Conservation (phyloP, 192 early-diverging fungal species). For the Linnemannia elongata region DNA sequence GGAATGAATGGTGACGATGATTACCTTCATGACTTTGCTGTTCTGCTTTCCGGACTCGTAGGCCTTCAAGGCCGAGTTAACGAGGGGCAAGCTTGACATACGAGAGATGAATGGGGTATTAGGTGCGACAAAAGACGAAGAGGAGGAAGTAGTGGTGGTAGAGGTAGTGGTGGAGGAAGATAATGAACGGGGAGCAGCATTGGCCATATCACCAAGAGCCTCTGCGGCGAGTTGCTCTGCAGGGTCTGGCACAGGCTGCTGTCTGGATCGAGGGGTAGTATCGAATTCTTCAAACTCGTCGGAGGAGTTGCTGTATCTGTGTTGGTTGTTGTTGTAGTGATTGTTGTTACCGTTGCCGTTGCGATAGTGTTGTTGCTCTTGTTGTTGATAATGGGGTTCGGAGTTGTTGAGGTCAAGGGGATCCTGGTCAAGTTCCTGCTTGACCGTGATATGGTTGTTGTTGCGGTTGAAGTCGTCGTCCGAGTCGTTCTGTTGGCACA, state of each 20-base stretch:
- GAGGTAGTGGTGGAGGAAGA: background rate
- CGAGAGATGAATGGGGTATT: constrained; percentile 75
- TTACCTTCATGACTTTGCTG: constrained; percentile 58
- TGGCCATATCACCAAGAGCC: constrained; percentile 53
- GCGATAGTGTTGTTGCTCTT: background rate
- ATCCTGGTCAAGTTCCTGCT: constrained; percentile 44
- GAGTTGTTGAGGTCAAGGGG: constrained; percentile 37
- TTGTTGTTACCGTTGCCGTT: background rate
- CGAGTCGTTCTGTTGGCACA: constrained; percentile 45
- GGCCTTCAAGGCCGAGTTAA: constrained; percentile 78
- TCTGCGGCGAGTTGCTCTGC: constrained; percentile 50
- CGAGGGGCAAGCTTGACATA: constrained; percentile 84
- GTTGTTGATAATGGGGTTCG: background rate
- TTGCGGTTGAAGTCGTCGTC: constrained; percentile 23
- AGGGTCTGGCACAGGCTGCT: constrained; percentile 20
- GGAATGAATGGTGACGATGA: background rate
- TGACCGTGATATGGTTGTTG: background rate
- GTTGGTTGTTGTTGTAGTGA: constrained; percentile 9
- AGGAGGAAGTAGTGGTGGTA: background rate
- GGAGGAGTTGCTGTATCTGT: constrained; percentile 33
- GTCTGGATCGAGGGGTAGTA: constrained; percentile 21
- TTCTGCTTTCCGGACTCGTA: constrained; percentile 79
- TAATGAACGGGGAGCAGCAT: constrained; percentile 21
- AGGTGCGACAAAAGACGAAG: constrained; percentile 26
- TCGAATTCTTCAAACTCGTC: constrained; percentile 57